A percentile compares a stretch with the other conserved stretches of the same genome.
Conservation (phyloP, 208 protist species). For the Leishmania tropica region DNA sequence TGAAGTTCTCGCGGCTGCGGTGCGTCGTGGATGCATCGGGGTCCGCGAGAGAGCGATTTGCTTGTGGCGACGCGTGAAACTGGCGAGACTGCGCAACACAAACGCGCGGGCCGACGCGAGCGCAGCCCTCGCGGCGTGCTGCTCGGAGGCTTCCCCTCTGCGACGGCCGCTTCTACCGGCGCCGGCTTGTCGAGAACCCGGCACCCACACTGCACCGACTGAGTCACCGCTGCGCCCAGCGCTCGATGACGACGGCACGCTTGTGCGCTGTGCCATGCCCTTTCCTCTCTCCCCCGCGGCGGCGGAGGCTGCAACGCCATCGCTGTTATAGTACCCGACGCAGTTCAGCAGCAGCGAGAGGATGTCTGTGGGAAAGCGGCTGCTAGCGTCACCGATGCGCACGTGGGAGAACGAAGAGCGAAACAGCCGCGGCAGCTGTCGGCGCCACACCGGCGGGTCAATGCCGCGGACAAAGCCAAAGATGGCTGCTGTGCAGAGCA, state of each 20-base stretch:
- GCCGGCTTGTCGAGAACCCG: neutral
- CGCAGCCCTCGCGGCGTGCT: slow-evolving; percentile 38
- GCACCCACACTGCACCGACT: neutral
- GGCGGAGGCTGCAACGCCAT: neutral
- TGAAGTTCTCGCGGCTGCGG: neutral
- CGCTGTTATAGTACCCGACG: slow-evolving; percentile 53
- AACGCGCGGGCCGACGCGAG: slow-evolving; percentile 64
- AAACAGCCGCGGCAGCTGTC: slow-evolving; percentile 74
- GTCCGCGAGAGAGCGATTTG: slow-evolving; percentile 32
- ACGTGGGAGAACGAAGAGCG: slow-evolving; percentile 83
- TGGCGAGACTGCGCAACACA: slow-evolving; percentile 62
- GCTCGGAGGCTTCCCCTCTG: slow-evolving; percentile 17
- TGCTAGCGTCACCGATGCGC: slow-evolving; percentile 35
- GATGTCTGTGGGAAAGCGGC: slow-evolving; percentile 69
- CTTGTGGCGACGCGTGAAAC: slow-evolving; percentile 49
- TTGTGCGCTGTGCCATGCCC: neutral
- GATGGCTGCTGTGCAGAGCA: slow-evolving; percentile 68
- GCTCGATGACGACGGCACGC: neutral
- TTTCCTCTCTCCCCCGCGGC: neutral
- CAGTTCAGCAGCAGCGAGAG: slow-evolving; percentile 81
- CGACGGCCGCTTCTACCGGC: neutral
- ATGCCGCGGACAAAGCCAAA: slow-evolving; percentile 71
- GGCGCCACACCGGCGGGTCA: slow-evolving; percentile 65
- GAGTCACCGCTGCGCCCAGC: neutral
- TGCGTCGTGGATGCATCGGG: slow-evolving; percentile 3